A percentile compares a stretch with the other conserved stretches of the same genome.
Conservation (phyloP, 2,329 filamentous ascomycete genomes). For the Aureobasidium uvarum region DNA sequence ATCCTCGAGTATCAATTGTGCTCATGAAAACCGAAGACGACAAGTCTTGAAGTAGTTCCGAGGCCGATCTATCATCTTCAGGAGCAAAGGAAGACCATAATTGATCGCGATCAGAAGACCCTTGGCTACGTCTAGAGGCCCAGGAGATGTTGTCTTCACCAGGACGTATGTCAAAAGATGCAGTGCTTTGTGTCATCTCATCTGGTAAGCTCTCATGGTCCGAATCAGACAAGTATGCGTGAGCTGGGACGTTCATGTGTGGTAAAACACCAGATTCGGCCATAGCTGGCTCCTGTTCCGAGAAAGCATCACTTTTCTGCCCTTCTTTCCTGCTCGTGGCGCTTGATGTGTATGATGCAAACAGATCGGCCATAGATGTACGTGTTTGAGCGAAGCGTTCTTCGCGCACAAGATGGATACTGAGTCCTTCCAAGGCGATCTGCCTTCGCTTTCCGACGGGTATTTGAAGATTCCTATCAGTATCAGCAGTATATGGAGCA, state of each 20-base stretch:
- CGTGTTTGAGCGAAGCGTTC: constrained; percentile 6
- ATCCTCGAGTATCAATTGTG: background rate
- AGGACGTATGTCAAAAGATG: constrained; percentile 36
- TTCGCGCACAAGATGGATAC: constrained; percentile 4
- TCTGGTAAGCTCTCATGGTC: constrained; percentile 8
- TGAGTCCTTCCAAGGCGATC: background rate
- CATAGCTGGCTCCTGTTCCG: constrained; percentile 1
- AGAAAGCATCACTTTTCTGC: background rate
- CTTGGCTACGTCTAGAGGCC: constrained; percentile 37
- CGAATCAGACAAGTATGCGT: background rate
- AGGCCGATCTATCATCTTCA: constrained; percentile 7
- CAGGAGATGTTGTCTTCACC: constrained; percentile 42
- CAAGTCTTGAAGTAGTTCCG: constrained; percentile 7
- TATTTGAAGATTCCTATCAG: background rate
- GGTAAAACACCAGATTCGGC: constrained; percentile 17
- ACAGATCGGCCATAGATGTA: constrained; percentile 13
- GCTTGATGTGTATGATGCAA: background rate
- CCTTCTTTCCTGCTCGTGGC: background rate
- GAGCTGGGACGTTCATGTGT: background rate
- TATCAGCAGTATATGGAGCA: background rate
- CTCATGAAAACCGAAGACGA: constrained; percentile 20
- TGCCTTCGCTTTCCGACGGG: constrained; percentile 7
- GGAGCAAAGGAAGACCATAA: constrained; percentile 23
- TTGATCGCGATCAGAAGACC: constrained; percentile 18
- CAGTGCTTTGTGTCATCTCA: constrained; percentile 18